phyloP scores from a whole-genome alignment of 1,284 basidiomycete species.

The Leccinum solheimii region DNA sequence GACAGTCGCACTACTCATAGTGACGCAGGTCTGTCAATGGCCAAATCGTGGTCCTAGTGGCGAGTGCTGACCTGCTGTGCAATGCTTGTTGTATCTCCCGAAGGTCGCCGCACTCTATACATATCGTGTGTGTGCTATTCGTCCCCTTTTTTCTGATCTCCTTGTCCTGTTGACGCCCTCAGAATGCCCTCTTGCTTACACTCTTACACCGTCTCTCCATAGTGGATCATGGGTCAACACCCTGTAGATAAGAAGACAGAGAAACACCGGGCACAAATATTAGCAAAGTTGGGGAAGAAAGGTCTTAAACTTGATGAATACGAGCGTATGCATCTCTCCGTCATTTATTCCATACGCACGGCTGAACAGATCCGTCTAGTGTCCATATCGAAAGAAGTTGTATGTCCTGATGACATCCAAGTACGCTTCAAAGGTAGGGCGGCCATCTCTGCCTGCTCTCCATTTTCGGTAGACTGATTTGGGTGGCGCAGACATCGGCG shows the following conservation, averaged over 20 bases:
- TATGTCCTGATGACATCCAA: constrained; percentile 83
- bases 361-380: constrained; percentile 42
- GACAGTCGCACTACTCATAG: constrained; percentile 61
- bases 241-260: constrained; percentile 63
- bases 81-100: background rate
- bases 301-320: constrained; percentile 77
- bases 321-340: constrained; percentile 57
- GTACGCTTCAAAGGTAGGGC: constrained; percentile 69
- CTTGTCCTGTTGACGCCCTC: background rate
- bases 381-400: constrained; percentile 80
- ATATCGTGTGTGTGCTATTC: constrained; percentile 39
- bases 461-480: constrained; percentile 3
- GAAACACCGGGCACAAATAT: constrained; percentile 67
- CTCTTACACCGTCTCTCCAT: background rate
- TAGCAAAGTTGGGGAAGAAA: constrained; percentile 73
- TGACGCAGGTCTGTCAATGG: constrained; percentile 54
- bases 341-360: background rate
- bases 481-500: constrained; percentile 79
- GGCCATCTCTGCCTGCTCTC: background rate
- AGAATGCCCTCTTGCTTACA: background rate
- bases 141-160: background rate
- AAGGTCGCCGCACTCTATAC: constrained; percentile 55
- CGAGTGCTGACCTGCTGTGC: constrained; percentile 1
- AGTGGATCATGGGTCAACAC: constrained; percentile 52
- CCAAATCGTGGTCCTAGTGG: background rate